Percentiles rank a stretch among this genome's conserved stretches.
Evolutionary conservation across 2,329 filamentous ascomycete species (phyloP).

Genomic region (Hymenoscyphus fraxineus): DNA sequence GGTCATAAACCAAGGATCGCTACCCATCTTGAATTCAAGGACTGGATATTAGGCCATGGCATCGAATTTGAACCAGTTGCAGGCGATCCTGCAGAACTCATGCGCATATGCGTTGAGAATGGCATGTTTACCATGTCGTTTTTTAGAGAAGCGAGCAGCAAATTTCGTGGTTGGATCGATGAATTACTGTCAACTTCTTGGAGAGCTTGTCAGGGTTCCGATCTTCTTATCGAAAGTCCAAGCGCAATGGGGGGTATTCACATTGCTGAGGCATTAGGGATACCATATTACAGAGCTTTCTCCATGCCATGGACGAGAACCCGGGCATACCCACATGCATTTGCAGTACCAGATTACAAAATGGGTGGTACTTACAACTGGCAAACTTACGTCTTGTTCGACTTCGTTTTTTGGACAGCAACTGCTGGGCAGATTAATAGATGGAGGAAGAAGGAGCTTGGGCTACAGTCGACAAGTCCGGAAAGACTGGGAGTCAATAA

Average conservation of each 20-base stretch:
- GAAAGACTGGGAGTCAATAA: constrained; percentile 95
- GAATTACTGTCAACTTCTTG: constrained; percentile 79
- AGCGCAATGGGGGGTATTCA: constrained; percentile 98
- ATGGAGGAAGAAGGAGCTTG: constrained; percentile 80
- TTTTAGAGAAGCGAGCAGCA: constrained; percentile 77
- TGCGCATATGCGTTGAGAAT: constrained; percentile 94
- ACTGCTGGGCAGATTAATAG: constrained; percentile 87
- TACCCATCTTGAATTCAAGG: constrained; percentile 84
- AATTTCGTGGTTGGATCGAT: constrained; percentile 94
- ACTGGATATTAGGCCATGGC: constrained; percentile 86
- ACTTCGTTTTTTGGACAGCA: constrained; percentile 94
- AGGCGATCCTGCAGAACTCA: constrained; percentile 88
- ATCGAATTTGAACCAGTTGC: constrained; percentile 88
- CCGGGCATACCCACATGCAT: constrained; percentile 92
- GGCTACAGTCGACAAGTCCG: constrained; percentile 73
- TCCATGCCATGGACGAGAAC: constrained; percentile 99
- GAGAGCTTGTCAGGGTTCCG: constrained; percentile 77
- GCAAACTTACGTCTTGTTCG: constrained; percentile 92
- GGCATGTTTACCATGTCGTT: constrained; percentile 96
- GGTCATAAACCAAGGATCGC: constrained; percentile 85
- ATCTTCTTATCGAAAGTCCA: constrained; percentile 90
- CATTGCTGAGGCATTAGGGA: constrained; percentile 86
- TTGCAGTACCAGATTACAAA: constrained; percentile 87
- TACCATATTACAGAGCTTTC: constrained; percentile 96
- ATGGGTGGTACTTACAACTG: constrained; percentile 96